phyloP scores from a whole-genome alignment of 2,329 filamentous ascomycete genomes.

The Penicillium sp. region DNA sequence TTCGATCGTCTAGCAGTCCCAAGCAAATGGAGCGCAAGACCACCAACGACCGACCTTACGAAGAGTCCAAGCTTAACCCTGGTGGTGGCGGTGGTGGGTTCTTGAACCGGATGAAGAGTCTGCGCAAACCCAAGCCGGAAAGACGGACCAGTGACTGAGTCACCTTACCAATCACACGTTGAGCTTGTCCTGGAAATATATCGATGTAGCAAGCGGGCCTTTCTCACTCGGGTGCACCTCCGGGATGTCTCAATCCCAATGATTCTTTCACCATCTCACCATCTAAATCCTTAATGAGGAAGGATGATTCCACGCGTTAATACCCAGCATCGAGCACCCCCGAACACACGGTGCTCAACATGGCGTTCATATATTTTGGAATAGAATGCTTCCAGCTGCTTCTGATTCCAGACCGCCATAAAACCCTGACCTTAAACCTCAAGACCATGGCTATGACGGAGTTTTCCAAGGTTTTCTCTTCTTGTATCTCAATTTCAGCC shows the following conservation, averaged over 20 bases:
- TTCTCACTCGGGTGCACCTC: background rate
- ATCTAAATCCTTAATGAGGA: conserved; percentile 3
- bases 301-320: conserved; percentile 25
- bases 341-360: conserved; percentile 13
- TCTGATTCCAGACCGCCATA: background rate
- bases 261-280: background rate
- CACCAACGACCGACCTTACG: conserved; percentile 54
- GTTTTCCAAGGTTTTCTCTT: conserved; percentile 2
- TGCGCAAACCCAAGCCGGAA: conserved; percentile 57
- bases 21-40: conserved; percentile 63
- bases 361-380: conserved; percentile 22
- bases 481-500: conserved; percentile 8
- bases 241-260: background rate
- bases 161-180: background rate
- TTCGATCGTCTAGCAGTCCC: conserved; percentile 58
- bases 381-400: conserved; percentile 7
- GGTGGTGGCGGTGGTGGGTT: conserved; percentile 61
- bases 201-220: background rate
- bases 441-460: conserved; percentile 1
- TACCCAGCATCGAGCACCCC: conserved; percentile 23
- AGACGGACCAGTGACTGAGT: conserved; percentile 33
- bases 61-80: conserved; percentile 44
- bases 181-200: background rate
- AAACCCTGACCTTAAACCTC: background rate
- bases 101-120: conserved; percentile 74